Conservation (phyloP, 176 grass and related monocot genomes). For the Cenchrus americanus region DNA sequence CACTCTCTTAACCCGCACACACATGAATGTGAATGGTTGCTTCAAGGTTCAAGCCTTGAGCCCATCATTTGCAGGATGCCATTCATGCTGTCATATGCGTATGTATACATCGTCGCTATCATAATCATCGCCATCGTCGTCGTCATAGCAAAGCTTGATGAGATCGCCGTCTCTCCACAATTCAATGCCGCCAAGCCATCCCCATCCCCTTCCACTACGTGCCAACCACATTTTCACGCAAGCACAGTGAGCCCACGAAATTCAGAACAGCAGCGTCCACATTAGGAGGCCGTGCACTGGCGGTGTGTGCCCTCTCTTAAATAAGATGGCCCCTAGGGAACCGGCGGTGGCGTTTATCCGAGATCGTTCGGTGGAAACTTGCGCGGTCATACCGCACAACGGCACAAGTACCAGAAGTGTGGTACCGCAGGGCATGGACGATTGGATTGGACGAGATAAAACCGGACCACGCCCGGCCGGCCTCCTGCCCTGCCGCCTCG, state of each 20-base stretch:
- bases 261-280: not conserved
- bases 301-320: too few relatives aligned
- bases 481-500: not conserved
- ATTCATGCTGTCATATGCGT: too few relatives aligned
- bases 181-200: not conserved
- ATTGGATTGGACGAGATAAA: not conserved
- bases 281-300: too few relatives aligned
- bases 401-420: not conserved
- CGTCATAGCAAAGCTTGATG: not conserved
- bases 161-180: not conserved
- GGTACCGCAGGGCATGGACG: not conserved
- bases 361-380: too few relatives aligned
- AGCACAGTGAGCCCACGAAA: not conserved
- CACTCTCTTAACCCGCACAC: too few relatives aligned
- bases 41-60: not conserved
- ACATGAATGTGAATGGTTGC: not conserved
- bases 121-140: not conserved
- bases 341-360: too few relatives aligned
- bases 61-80: not conserved
- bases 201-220: not conserved
- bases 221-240: slow-evolving; percentile 23
- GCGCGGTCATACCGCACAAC: too few relatives aligned
- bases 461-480: slow-evolving; percentile 35
- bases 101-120: not conserved
- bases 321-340: too few relatives aligned